phyloP scores from a whole-genome alignment of 2,329 filamentous ascomycete species.

The Aspergillus tamarii region DNA sequence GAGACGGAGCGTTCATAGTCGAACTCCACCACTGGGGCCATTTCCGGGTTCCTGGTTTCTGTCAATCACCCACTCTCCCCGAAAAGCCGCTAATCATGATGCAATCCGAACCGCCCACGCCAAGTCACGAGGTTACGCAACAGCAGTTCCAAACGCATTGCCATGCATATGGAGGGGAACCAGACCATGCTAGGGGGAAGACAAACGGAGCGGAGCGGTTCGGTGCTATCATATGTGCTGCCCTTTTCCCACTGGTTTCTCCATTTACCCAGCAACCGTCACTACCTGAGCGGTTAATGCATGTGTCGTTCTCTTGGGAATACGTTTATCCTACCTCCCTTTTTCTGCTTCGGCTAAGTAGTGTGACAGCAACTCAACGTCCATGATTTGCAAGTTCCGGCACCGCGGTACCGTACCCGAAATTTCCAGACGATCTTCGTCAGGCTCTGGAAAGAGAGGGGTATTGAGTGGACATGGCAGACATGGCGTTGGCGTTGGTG shows the following conservation, averaged over 20 bases:
- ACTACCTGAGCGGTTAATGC: conserved; percentile 7
- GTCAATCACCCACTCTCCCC: conserved; percentile 12
- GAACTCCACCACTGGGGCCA: conserved; percentile 14
- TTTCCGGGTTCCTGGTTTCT: conserved; percentile 17
- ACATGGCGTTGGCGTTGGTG: not conserved
- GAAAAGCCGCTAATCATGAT: conserved; percentile 19
- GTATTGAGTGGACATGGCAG: not conserved
- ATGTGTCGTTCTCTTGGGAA: conserved; percentile 8
- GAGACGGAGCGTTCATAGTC: conserved; percentile 9
- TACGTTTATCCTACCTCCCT: not conserved
- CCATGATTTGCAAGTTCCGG: conserved; percentile 1
- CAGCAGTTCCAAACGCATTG: conserved; percentile 18
- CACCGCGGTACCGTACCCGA: not conserved
- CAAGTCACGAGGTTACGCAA: conserved; percentile 28
- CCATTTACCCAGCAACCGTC: conserved; percentile 1
- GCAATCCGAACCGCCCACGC: conserved; percentile 19
- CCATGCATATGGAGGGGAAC: conserved; percentile 20
- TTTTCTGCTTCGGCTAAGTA: not conserved
- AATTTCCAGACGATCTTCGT: conserved; percentile 7
- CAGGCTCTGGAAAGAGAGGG: not conserved
- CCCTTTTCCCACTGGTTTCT: conserved; percentile 2
- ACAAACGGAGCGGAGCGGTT: conserved; percentile 2
- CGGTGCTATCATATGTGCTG: conserved; percentile 23
- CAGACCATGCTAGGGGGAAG: conserved; percentile 25
- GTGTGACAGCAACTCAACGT: conserved; percentile 1